Percentiles rank a stretch among this genome's conserved stretches.
Conservation (phyloP, 202 grass and related monocot species). For the Cymbopogon flexuosus region DNA sequence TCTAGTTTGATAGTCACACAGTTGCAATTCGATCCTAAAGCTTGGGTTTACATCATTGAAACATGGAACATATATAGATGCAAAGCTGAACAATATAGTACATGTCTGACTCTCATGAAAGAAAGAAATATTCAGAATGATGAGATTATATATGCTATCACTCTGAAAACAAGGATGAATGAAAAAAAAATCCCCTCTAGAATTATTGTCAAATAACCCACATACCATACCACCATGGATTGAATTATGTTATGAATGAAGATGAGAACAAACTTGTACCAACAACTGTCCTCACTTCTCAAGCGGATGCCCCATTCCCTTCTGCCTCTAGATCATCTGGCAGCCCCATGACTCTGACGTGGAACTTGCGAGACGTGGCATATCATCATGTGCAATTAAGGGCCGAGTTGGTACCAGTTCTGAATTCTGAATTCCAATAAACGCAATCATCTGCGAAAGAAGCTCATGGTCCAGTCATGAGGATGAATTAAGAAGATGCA, state of each 20-base stretch:
- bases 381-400: constrained; percentile 29
- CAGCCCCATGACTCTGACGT: background rate
- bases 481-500: constrained; percentile 19
- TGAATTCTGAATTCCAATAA: background rate
- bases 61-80: constrained; percentile 5
- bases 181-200: background rate
- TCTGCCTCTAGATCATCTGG: constrained; percentile 21
- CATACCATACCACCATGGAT: background rate
- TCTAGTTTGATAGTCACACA: constrained; percentile 23
- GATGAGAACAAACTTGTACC: constrained; percentile 34
- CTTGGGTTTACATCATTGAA: constrained; percentile 25
- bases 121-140: background rate
- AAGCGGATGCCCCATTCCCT: constrained; percentile 22
- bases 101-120: background rate
- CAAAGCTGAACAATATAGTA: background rate
- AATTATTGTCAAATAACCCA: constrained; percentile 12
- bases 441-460: constrained; percentile 15
- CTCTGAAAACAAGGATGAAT: constrained; percentile 38
- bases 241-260: background rate
- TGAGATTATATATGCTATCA: background rate
- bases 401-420: background rate
- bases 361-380: constrained; percentile 13
- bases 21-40: background rate
- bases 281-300: constrained; percentile 1
- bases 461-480: constrained; percentile 28